A percentile compares a stretch with the other conserved stretches of the same genome.
These are phyloP conservation scores for Pichia sp. DNA, from an alignment of 1,139 yeast genomes.

Conservation along the genomic window DNA sequence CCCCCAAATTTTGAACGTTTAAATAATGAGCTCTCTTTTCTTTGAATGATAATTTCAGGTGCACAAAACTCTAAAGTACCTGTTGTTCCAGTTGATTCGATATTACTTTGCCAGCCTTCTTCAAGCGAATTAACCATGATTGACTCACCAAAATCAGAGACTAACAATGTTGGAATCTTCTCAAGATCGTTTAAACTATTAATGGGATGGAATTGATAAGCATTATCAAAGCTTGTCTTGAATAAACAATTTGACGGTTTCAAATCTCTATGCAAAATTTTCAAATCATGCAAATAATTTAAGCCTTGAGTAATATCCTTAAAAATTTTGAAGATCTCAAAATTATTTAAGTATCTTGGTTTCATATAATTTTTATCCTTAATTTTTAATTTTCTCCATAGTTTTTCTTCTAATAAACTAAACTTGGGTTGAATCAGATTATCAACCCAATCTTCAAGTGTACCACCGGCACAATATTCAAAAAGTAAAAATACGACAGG, in stretches of 20 bases:
- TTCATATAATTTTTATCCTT: background rate
- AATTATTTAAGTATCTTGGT: constrained; percentile 33
- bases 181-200: constrained; percentile 28
- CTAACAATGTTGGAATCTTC: constrained; percentile 59
- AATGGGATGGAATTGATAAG: constrained; percentile 21
- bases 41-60: constrained; percentile 54
- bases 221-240: constrained; percentile 32
- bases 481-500: constrained; percentile 83
- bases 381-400: constrained; percentile 31
- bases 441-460: constrained; percentile 61
- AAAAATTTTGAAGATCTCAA: constrained; percentile 59
- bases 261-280: constrained; percentile 77
- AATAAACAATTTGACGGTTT: constrained; percentile 84
- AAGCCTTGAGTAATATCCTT: constrained; percentile 66
- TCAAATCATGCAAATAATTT: constrained; percentile 61
- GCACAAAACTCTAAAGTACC: constrained; percentile 87
- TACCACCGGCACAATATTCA: constrained; percentile 87
- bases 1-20: constrained; percentile 33
- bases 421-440: constrained; percentile 31
- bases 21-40: constrained; percentile 19
- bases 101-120: constrained; percentile 19
- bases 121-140: constrained; percentile 53
- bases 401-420: constrained; percentile 30
- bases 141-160: constrained; percentile 89
- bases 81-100: constrained; percentile 67